Conservation (phyloP, 148 eudicot genomes). For the Chenopodium quinoa region DNA sequence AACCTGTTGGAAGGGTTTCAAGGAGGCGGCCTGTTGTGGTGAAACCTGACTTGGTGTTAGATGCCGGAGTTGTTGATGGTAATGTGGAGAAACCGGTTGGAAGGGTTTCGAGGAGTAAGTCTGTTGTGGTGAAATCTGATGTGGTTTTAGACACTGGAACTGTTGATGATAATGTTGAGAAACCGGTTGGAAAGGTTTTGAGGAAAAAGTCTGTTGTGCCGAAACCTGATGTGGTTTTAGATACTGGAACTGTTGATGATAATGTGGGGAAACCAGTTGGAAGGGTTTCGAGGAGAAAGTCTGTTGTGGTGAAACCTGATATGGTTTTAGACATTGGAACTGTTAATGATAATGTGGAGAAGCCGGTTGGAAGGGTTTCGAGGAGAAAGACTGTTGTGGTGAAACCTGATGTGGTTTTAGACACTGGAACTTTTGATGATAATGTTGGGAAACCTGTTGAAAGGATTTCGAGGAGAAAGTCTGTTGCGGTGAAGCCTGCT, state of each 20-base stretch:
- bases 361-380: neutral
- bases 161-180: neutral
- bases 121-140: neutral
- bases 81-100: too few relatives aligned
- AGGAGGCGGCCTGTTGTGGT: conserved; percentile 19
- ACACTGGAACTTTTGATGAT: neutral
- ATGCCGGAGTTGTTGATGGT: neutral
- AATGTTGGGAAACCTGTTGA: neutral
- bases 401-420: neutral
- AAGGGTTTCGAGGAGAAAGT: too few relatives aligned
- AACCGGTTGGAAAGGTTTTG: too few relatives aligned
- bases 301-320: too few relatives aligned
- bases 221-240: neutral
- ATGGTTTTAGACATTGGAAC: neutral
- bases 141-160: neutral
- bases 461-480: too few relatives aligned
- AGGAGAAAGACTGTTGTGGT: too few relatives aligned
- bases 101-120: too few relatives aligned
- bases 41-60: neutral
- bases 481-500: too few relatives aligned
- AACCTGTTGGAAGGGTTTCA: neutral
- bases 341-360: neutral
- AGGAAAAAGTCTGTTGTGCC: too few relatives aligned
- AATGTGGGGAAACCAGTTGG: neutral
- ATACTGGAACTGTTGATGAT: neutral